Percentiles rank a stretch among this genome's conserved stretches.
phyloP scores from a whole-genome alignment of 2,329 filamentous ascomycete species.

The Didymella keratinophila region DNA sequence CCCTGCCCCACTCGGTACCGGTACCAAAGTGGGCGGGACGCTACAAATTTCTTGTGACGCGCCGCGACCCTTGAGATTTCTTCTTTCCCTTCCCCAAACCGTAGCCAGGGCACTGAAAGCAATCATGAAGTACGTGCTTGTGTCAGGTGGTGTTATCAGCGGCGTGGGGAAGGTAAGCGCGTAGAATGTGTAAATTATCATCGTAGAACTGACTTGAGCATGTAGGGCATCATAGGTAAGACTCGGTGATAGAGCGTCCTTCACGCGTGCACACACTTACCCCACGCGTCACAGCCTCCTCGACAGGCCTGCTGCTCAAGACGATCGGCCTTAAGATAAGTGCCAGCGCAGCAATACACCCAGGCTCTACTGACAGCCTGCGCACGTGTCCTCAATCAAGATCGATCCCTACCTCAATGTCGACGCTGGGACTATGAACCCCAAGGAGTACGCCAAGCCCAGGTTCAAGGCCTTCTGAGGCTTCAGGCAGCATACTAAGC shows the following conservation, averaged over 20 bases:
- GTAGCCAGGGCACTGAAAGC: constrained; percentile 51
- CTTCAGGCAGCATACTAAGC: constrained; percentile 23
- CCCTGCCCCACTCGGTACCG: constrained; percentile 7
- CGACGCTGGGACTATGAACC: constrained; percentile 77
- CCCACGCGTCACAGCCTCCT: constrained; percentile 64
- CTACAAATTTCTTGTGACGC: constrained; percentile 45
- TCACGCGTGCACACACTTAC: constrained; percentile 20
- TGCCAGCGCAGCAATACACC: constrained; percentile 35
- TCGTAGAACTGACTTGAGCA: constrained; percentile 33
- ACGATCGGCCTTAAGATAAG: constrained; percentile 79
- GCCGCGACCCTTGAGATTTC: constrained; percentile 41
- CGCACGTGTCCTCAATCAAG: constrained; percentile 71
- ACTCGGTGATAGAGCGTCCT: constrained; percentile 11
- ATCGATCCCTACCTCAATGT: constrained; percentile 79
- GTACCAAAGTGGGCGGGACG: constrained; percentile 23
- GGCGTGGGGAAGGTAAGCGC: constrained; percentile 58
- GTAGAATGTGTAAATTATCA: constrained; percentile 18
- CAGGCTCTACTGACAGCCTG: constrained; percentile 44
- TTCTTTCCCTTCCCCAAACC: constrained; percentile 53
- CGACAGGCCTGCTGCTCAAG: constrained; percentile 78
- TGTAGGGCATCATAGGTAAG: constrained; percentile 71
- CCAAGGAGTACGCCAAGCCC: constrained; percentile 61
- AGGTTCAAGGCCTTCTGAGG: background rate
- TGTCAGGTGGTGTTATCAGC: constrained; percentile 70
- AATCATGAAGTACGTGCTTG: constrained; percentile 82